Conservation (phyloP, 345 rosid species). For the Linum usitatissimum region DNA sequence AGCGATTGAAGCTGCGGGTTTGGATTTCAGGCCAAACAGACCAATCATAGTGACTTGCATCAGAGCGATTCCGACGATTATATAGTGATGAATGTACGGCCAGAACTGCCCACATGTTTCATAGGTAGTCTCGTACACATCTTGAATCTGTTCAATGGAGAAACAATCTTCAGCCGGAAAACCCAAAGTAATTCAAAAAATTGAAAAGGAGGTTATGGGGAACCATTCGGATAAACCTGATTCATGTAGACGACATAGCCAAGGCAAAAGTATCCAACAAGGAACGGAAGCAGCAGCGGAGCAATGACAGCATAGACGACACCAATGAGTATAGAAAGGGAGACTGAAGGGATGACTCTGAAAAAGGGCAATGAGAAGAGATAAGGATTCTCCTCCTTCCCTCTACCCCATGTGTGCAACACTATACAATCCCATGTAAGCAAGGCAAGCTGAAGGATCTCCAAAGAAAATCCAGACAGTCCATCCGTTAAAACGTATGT, state of each 20-base stretch:
- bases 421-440: conserved; percentile 45
- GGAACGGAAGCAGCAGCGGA: conserved; percentile 73
- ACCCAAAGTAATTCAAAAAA: not conserved
- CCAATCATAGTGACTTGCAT: conserved; percentile 96
- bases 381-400: conserved; percentile 50
- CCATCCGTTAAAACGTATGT: conserved; percentile 85
- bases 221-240: conserved; percentile 39
- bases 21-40: conserved; percentile 80
- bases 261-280: conserved; percentile 64
- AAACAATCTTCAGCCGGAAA: not conserved
- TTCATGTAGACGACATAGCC: conserved; percentile 73
- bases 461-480: conserved; percentile 74
- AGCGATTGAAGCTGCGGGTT: conserved; percentile 71
- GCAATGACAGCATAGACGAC: conserved; percentile 74
- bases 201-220: not conserved
- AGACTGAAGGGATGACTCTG: conserved; percentile 60
- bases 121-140: conserved; percentile 58
- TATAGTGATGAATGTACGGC: conserved; percentile 74
- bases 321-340: conserved; percentile 67
- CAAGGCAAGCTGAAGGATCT: conserved; percentile 69
- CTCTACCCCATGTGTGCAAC: conserved; percentile 35
- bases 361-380: conserved; percentile 68
- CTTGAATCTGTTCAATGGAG: conserved; percentile 44
- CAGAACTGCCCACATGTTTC: conserved; percentile 75
- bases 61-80: conserved; percentile 51